Conservation (phyloP, 75 land plant species). For the Pseudotsuga menziesii region DNA sequence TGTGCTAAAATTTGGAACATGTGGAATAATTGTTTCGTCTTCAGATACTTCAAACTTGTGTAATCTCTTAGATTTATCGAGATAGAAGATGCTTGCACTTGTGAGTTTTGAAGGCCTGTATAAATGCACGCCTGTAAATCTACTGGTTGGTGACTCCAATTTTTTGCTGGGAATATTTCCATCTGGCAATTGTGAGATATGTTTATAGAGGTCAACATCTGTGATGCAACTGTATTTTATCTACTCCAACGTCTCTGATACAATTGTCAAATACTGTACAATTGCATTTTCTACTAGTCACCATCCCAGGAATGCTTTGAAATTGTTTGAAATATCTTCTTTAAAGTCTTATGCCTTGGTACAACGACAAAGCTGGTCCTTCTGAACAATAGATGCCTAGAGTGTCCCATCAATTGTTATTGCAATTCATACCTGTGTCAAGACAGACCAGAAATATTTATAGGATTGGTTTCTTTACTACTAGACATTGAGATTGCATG, state of each 20-base stretch:
- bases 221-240: no score
- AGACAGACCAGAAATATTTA: background rate
- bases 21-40: background rate
- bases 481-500: background rate
- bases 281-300: no score
- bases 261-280: background rate
- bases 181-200: background rate
- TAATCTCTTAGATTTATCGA: background rate
- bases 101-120: background rate
- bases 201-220: background rate
- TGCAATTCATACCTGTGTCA: background rate
- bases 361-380: no score
- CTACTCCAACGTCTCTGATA: background rate
- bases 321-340: no score
- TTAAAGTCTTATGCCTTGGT: no score
- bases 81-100: background rate
- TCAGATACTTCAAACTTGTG: background rate
- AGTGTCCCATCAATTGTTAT: background rate
- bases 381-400: background rate
- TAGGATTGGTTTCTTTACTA: background rate
- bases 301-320: no score
- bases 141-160: background rate
- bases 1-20: background rate
- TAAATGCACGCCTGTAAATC: background rate
- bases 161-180: background rate